phyloP scores from a whole-genome alignment of 257 asterid species.

The Striga asiatica region DNA sequence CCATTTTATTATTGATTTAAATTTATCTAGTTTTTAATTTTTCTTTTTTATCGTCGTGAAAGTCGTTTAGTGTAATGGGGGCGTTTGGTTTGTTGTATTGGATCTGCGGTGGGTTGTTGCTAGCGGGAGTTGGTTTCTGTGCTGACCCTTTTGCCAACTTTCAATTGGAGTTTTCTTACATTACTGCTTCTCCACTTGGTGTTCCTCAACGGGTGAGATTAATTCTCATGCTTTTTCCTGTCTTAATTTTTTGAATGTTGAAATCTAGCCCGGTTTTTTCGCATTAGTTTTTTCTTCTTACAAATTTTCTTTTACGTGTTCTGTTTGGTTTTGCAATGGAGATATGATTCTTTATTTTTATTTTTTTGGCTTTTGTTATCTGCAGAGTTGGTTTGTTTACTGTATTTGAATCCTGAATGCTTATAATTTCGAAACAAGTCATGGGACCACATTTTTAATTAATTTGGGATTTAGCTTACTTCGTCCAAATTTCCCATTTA shows the following conservation, averaged over 20 bases:
- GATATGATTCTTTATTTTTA: neutral
- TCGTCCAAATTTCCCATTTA: too few relatives aligned
- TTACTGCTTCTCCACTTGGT: conserved; percentile 85
- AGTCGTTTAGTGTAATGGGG: conserved; percentile 24
- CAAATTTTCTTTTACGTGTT: too few relatives aligned
- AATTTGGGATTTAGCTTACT: too few relatives aligned
- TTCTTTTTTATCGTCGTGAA: neutral
- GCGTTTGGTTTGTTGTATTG: conserved; percentile 13
- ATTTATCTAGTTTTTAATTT: too few relatives aligned
- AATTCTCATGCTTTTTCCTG: neutral
- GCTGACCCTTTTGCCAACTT: conserved; percentile 60
- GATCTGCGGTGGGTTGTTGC: conserved; percentile 27
- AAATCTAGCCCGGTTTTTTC: neutral
- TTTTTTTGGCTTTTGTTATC: too few relatives aligned
- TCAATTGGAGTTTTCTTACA: conserved; percentile 60
- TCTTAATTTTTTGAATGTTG: neutral
- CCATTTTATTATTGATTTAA: too few relatives aligned
- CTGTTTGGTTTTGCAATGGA: too few relatives aligned
- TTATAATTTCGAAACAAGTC: too few relatives aligned
- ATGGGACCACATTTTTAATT: too few relatives aligned
- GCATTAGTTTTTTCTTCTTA: neutral
- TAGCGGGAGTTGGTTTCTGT: conserved; percentile 31
- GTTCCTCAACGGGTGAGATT: conserved; percentile 77
- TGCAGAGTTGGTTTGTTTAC: too few relatives aligned
- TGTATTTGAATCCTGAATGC: too few relatives aligned